Base-by-base conservation (phyloP, 2,329 filamentous ascomycete species). In the Colletotrichum sublineola region DNA sequence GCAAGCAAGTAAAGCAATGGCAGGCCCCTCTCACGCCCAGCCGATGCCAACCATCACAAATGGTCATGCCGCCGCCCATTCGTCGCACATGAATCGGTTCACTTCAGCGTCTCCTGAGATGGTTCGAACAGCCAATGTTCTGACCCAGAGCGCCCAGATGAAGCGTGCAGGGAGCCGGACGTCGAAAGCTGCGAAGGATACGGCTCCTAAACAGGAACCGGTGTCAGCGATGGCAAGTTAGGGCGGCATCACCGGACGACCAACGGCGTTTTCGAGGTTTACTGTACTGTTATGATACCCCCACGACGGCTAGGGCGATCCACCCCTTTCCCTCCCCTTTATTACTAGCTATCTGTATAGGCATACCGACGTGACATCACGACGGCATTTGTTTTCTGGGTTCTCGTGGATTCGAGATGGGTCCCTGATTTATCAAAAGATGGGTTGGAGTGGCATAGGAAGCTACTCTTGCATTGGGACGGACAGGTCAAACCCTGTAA, bases 271-370 rank as follows among this genome's bases (percentile, higher is more conserved):
- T 71, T 73, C 70, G 56, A 71, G 58, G 71, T 67, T 73, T 71
- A 70, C 63, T 73, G 56, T 67, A 71, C 71, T 73, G 71, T 73
- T 73, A 73, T 73, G 71, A 73, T 73, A 73, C 71, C 71, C 71
- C 71, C 71, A 73, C 63, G 67, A 71, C 71, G 71, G 68, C 71
- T 66, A 36, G 68, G 71, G 71, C 71, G 56, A 40, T 33, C 33
- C 36, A 55, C 67, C 62, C 71, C 42, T 61, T 58, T 68, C 42
- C 48, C 52, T 11, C n/a, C 20, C 11, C 7, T 7, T 38, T 24
- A 20, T 56, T 38, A 36, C 24, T 58, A 63, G 46, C 42, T 58
- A 56, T n/a, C 42, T 63, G 44, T n/a, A 53, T 55, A 64, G 53
- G 53, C 48, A 36, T 40, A 44, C 53, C 40, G 46, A 33, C 40